Base-by-base conservation (phyloP, 192 early-diverging fungal genomes). In the Coemansia guatemalensis region DNA sequence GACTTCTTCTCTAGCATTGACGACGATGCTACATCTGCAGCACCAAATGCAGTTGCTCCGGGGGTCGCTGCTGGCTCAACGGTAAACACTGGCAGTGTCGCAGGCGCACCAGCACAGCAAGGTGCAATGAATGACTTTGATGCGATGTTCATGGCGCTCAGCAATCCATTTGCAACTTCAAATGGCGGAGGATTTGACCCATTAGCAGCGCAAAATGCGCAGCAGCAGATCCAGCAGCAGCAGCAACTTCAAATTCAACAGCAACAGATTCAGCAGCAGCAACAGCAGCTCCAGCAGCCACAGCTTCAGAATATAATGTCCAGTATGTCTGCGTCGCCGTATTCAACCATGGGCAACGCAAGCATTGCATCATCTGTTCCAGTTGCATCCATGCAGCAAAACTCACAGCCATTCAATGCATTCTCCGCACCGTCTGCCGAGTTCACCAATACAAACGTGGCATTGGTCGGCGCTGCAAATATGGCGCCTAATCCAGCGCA, bases 1-100 rank as follows among this genome's bases (percentile, higher is more conserved):
- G 82, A 83, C 68, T 83, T 83, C 65, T 83, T 83, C 68, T 69
- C 82, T 17, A 83, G 82, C 41, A 80, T 83, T 30, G 82, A 83
- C 32, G 73, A 76, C 53, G 74, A 79, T 4, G 48, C 41, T 1
- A 44, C 58, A 5, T 27, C 65, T 4, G 33, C 32, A 1, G 48
- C 48, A 4, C 24, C 33, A 30, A 44, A 53, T 33, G 9, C 44
- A 35, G 18, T 41, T 1, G 49, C 48, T 11, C 17, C 53, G 7
- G 35, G 25, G 17, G 35, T 48, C 5, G 39, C 39, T 24, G 30
- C 62, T 14, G 33, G 29, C 2, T 22, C 52, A 8, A 48, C 58
- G 27, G 60, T 7, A 23, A 60, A 53, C 24, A 49, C 23, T 21
- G 50, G 48, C n/a, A 35, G 23, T 17, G 20, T 52, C 12, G 49